Base-by-base conservation (phyloP, 345 rosid genomes). In the Lepidium africanum region DNA sequence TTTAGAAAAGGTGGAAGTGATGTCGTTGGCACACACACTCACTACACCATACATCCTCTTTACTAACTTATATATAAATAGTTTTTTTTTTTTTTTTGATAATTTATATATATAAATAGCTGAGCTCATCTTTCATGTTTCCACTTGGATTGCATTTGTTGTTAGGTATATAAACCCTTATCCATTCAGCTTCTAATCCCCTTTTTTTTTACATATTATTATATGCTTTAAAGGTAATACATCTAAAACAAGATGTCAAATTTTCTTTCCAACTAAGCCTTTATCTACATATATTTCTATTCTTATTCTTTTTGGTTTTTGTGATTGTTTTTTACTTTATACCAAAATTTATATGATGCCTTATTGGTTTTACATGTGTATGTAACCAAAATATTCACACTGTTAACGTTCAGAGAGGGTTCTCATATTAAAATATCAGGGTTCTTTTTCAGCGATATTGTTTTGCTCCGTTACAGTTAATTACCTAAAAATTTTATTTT, bases 71-170 rank as follows among this genome's bases (percentile, higher is more conserved):
- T n/a, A n/a, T n/a, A n/a, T n/a, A n/a, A n/a, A n/a, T n/a, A n/a
- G n/a, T n/a, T n/a, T n/a, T n/a, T n/a, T n/a, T n/a, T n/a, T n/a
- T n/a, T 21, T 2, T 21, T 21, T 21, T 1, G 23, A 1, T 21
- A 21, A 21, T 1, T 21, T 21, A 21, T 21, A 21, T 21, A 21
- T 21, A 21, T 21, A 21, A 21, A 21, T 39, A 41, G 23, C 15
- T 73, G 21, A 41, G 55, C 17, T 73, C 66, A 59, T 50, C n/a
- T 42, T 66, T 51, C 50, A 73, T 66, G 63, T 38, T 59, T 73
- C 77, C 77, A 73, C 72, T 66, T 27, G 77, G 77, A 73, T 51
- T 66, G 55, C 67, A 73, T 65, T 16, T 56, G 71, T 37, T 10
- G 12, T 47, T 27, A 12, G 63, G 37, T 53, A 32, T 37, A 30